Evolutionary conservation across 805 yeast species (phyloP).

Genomic region (Ogataea pignaliae): DNA sequence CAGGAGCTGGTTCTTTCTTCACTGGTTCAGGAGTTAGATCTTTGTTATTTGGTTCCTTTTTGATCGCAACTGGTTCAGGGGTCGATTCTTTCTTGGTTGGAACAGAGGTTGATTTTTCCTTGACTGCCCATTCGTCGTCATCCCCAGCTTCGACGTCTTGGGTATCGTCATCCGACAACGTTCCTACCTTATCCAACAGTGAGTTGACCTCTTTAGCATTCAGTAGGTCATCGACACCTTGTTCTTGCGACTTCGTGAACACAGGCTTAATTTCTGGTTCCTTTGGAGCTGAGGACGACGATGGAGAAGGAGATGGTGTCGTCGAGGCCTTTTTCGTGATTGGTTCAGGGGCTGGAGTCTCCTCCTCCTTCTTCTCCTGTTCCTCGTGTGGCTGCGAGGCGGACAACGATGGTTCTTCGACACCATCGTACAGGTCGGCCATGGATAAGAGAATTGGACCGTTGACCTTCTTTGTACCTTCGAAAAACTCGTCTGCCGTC

Average conservation of each 20-base stretch:
- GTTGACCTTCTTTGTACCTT: conserved; percentile 64
- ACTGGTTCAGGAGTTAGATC: conserved; percentile 1
- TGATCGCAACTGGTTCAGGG: conserved; percentile 4
- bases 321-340: background rate
- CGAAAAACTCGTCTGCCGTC: conserved; percentile 71
- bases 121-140: conserved; percentile 27
- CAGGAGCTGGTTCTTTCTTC: conserved; percentile 5
- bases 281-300: no score
- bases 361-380: conserved; percentile 7
- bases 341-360: conserved; percentile 13
- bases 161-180: conserved; percentile 36
- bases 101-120: background rate
- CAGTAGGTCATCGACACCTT: conserved; percentile 44
- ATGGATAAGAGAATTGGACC: conserved; percentile 79
- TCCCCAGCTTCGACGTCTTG: conserved; percentile 27
- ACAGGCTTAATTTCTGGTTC: conserved; percentile 10
- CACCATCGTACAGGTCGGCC: conserved; percentile 77
- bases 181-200: conserved; percentile 42
- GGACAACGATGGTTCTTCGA: conserved; percentile 47
- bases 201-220: conserved; percentile 43
- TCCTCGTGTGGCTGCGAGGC: conserved; percentile 33
- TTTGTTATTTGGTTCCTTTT: conserved; percentile 7
- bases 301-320: conserved; percentile 1
- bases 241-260: conserved; percentile 28
- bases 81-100: conserved; percentile 3